phyloP scores from a whole-genome alignment of 169 alveolate genomes.

The Cryptosporidium ubiquitum region DNA sequence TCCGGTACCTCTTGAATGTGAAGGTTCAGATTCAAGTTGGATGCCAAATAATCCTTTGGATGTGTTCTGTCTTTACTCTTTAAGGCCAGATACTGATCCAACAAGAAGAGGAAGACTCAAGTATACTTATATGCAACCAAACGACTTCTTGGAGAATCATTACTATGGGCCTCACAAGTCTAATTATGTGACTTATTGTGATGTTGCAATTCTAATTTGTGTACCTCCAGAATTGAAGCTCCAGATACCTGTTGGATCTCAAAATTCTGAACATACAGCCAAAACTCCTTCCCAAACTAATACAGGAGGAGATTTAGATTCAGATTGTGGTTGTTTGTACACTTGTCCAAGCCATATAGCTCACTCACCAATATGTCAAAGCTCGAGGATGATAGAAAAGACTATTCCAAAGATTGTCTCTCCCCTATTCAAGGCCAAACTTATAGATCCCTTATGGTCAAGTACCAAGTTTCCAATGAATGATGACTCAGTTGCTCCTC shows the following conservation, averaged over 20 bases:
- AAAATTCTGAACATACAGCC: background rate
- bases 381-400: background rate
- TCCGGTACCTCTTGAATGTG: background rate
- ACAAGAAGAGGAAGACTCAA: conserved; percentile 81
- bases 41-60: conserved; percentile 81
- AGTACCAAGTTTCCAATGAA: conserved; percentile 79
- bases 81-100: conserved; percentile 84
- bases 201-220: conserved; percentile 76
- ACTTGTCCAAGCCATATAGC: conserved; percentile 49
- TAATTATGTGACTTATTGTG: conserved; percentile 35
- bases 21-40: conserved; percentile 73
- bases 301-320: background rate
- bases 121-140: conserved; percentile 84
- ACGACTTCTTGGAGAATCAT: conserved; percentile 57
- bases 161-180: conserved; percentile 36
- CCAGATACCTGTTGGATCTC: conserved; percentile 2
- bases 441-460: conserved; percentile 53
- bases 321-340: conserved; percentile 8
- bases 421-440: conserved; percentile 19
- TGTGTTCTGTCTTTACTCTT: conserved; percentile 82
- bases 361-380: conserved; percentile 16
- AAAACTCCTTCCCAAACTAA: background rate
- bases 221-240: conserved; percentile 78
- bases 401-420: conserved; percentile 26
- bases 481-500: conserved; percentile 84